phyloP scores from a whole-genome alignment of 768 basidiomycete genomes.

The Mycena floridula region DNA sequence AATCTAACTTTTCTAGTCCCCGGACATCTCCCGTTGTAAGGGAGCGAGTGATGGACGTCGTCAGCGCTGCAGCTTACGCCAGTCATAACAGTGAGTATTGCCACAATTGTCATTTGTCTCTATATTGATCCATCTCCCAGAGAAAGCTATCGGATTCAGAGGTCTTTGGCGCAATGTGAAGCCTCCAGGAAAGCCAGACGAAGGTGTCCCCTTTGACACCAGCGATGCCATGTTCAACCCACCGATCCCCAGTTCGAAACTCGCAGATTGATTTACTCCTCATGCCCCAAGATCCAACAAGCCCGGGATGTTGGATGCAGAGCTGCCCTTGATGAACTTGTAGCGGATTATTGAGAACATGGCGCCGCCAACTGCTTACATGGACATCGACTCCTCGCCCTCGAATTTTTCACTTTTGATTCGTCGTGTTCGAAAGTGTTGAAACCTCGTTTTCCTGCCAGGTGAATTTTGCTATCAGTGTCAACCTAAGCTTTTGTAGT shows the following conservation, averaged over 20 bases:
- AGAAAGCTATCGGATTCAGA: slow-evolving; percentile 51
- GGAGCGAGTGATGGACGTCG: slow-evolving; percentile 73
- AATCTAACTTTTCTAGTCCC: slow-evolving; percentile 46
- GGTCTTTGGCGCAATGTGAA: slow-evolving; percentile 79
- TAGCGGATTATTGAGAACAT: no score
- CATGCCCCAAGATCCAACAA: no score
- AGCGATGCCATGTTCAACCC: slow-evolving; percentile 80
- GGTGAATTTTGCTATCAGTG: no score
- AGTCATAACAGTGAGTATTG: slow-evolving; percentile 39
- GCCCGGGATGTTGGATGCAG: no score
- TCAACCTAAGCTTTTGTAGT: no score
- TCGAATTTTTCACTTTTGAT: no score
- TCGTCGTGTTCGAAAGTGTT: no score
- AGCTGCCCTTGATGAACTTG: no score
- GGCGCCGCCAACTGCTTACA: no score
- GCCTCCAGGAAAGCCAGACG: slow-evolving; percentile 73
- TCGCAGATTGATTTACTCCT: slow-evolving; percentile 31
- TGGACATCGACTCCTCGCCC: no score
- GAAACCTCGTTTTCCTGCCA: no score
- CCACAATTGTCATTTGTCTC: background rate
- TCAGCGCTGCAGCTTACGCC: slow-evolving; percentile 76
- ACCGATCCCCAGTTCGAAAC: slow-evolving; percentile 34
- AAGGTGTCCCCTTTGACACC: slow-evolving; percentile 73
- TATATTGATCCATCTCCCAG: slow-evolving; percentile 1
- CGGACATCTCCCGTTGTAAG: slow-evolving; percentile 75